Percentiles rank a stretch among this genome's conserved stretches.
phyloP scores from a whole-genome alignment of 2,329 filamentous ascomycete genomes.

The Paecilomyces variotii region DNA sequence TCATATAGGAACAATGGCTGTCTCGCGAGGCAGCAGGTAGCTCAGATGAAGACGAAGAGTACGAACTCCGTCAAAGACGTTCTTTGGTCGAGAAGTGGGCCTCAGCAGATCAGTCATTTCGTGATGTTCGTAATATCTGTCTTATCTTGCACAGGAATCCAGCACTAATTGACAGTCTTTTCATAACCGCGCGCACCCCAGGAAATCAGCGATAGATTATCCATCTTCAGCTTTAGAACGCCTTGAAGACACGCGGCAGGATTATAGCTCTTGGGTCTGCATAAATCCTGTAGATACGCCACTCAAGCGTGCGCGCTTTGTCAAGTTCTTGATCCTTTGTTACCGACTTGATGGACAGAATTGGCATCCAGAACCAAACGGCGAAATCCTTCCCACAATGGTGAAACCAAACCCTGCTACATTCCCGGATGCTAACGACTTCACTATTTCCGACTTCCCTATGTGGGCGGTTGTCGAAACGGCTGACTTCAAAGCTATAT shows the following conservation, averaged over 20 bases:
- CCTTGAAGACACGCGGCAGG: too few relatives aligned
- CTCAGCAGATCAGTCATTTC: slow-evolving; percentile 8
- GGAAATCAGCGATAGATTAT: too few relatives aligned
- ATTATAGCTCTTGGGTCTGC: too few relatives aligned
- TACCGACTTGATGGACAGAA: neutral
- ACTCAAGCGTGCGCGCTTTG: too few relatives aligned
- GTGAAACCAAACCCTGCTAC: neutral
- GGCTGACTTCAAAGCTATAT: neutral
- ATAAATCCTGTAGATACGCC: too few relatives aligned
- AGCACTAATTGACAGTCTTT: too few relatives aligned
- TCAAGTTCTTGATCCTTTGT: neutral
- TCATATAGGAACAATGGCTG: too few relatives aligned
- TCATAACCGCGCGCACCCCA: too few relatives aligned
- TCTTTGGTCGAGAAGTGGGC: slow-evolving; percentile 8
- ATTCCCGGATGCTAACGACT: neutral
- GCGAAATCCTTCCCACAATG: neutral
- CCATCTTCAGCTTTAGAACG: too few relatives aligned
- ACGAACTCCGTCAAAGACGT: slow-evolving; percentile 8
- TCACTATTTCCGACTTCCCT: neutral
- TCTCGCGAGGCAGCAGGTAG: too few relatives aligned
- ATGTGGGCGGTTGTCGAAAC: neutral
- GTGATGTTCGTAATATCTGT: slow-evolving; percentile 6
- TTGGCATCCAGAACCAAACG: neutral
- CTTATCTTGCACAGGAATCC: too few relatives aligned
- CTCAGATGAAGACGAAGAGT: slow-evolving; percentile 4